Evolutionary conservation across 169 alveolate genomes (phyloP), one percentile per base, ranked within the genome.

Genomic region (Eimeria praecox): DNA sequence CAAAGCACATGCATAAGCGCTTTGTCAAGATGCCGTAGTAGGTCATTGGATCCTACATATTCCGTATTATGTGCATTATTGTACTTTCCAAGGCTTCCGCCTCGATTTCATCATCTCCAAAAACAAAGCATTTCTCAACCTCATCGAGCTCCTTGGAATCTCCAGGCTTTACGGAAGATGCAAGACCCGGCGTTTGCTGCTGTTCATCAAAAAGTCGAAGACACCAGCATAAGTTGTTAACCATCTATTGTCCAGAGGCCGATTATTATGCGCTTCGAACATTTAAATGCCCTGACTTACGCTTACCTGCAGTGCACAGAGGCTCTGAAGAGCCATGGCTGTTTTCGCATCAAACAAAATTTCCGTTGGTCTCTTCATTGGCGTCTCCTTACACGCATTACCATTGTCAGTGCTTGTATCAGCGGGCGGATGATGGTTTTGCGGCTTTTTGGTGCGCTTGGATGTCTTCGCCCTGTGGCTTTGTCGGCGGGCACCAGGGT

Each of bases 321-420:
- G 82, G 83, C 93, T 87, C 80, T 87, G 64, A 20, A 87, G 93
- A 6, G 93, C 93, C 30, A 40, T 87, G 40, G 93, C 93, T 35
- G 93, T 87, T 10, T 87, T 56, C 20, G 27, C 71, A 35, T 87
- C 93, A 64, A 87, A 87, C 91, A 83, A 52, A 54, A 46, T 1
- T 22, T 83, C 91, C 62, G 91, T 83, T 14, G 75, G 40, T 54
- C 91, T 46, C 91, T 46, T 78, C 64, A 14, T 30, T 22, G 66
- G 62, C 66, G 40, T 24, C 64, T 49, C 83, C 83, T 73, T 38
- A 5, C 30, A 38, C 16, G 54, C 83, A 0, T 0, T 33, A 20
- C 18, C 83, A n/a, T 46, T 44, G 44, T 78, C 88, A 27, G 46
- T 46, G 4, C 10, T 49, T 78, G 88, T 42, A 46, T 38, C 54